A percentile compares a stretch with the other conserved stretches of the same genome.
Conservation (phyloP, 1,139 yeast species). For the Petasospora fabianii region DNA sequence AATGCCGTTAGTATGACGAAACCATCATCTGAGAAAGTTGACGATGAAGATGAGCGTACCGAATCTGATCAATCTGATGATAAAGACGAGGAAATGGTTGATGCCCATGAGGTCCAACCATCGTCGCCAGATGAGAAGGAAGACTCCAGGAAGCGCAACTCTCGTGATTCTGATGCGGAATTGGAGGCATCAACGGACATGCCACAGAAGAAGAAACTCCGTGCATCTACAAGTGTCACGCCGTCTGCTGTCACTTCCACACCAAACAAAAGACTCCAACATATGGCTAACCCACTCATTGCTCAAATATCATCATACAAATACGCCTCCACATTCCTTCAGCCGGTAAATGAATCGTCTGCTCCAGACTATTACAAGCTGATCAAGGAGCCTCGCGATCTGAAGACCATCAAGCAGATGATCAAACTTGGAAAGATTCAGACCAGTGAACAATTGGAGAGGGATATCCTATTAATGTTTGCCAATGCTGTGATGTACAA, state of each 20-base stretch:
- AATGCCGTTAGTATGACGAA: background rate
- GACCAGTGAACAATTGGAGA: constrained; percentile 49
- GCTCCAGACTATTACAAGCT: constrained; percentile 68
- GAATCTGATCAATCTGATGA: constrained; percentile 8
- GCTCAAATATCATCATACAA: constrained; percentile 66
- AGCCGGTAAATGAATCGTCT: constrained; percentile 62
- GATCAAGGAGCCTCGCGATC: constrained; percentile 62
- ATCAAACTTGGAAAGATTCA: constrained; percentile 59
- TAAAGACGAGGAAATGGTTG: constrained; percentile 4
- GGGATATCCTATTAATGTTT: constrained; percentile 72
- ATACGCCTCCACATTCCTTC: constrained; percentile 69
- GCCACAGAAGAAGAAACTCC: constrained; percentile 4
- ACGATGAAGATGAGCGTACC: constrained; percentile 6
- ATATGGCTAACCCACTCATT: constrained; percentile 49
- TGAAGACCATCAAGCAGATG: constrained; percentile 56
- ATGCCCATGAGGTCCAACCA: background rate
- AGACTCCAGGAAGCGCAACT: constrained; percentile 1
- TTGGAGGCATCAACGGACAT: constrained; percentile 3
- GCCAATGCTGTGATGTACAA: constrained; percentile 84
- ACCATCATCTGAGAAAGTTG: background rate
- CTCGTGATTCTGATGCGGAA: background rate
- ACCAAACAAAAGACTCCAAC: constrained; percentile 24
- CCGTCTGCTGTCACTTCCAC: no score
- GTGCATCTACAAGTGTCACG: background rate
- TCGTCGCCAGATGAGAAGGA: background rate